A percentile compares a stretch with the other conserved stretches of the same genome.
phyloP scores from a whole-genome alignment of 192 early-diverging fungal genomes.

The Lobosporangium transversale region DNA sequence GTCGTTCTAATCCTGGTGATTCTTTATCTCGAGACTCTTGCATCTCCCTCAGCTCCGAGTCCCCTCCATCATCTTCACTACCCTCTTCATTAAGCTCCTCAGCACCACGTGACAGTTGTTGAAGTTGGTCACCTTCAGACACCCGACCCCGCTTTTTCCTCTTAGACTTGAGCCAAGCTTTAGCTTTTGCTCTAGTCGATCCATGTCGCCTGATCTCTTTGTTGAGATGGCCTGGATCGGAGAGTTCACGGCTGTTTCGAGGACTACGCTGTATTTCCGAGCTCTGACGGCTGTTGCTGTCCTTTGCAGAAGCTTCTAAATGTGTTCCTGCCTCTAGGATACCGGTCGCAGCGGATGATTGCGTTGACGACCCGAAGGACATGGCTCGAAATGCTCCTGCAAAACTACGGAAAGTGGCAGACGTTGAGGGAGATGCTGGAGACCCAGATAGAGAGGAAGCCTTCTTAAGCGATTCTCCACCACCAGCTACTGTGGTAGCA shows the following conservation, averaged over 20 bases:
- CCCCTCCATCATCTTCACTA: conserved; percentile 3
- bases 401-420: conserved; percentile 32
- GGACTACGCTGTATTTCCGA: conserved; percentile 17
- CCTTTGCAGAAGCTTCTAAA: too few species aligned
- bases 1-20: neutral
- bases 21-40: neutral
- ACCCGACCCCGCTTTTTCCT: conserved; percentile 19
- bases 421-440: conserved; percentile 13
- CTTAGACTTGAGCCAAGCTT: conserved; percentile 47
- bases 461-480: conserved; percentile 6
- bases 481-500: neutral
- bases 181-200: conserved; percentile 35
- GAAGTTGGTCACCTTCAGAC: neutral
- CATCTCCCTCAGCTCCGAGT: too few species aligned
- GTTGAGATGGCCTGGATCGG: conserved; percentile 13
- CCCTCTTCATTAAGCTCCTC: neutral
- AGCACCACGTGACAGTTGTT: neutral
- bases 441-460: conserved; percentile 3
- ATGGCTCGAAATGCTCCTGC: conserved; percentile 37
- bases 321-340: too few species aligned
- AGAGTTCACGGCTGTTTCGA: conserved; percentile 26
- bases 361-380: conserved; percentile 15
- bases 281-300: neutral
- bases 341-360: neutral
- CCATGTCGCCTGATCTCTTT: conserved; percentile 36